Evolutionary conservation across 768 basidiomycete species (phyloP), one percentile per base, ranked within the genome.

Genomic region (Auricularia auricula-judae): DNA sequence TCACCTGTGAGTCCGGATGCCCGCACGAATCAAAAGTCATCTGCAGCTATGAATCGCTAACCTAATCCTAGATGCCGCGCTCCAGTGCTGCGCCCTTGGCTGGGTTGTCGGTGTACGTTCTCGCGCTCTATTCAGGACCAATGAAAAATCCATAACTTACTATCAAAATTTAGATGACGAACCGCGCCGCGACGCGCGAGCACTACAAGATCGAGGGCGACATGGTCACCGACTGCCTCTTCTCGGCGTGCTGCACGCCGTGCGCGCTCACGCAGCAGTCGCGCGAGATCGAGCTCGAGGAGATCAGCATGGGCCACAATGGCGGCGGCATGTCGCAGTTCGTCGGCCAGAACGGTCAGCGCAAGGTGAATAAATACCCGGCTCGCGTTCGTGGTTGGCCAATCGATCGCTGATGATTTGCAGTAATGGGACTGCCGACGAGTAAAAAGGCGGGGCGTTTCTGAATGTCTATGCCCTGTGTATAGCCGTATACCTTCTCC

Each of bases 151-250:
- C 29, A 29, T 3, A 29, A 29, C 29, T 29, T 3, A 29, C 29
- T 29, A 29, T 29, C 3, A 29, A 29, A 29, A 29, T 0, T 29
- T 14, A 42, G 39, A 68, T 76, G 33, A 70, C 73, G 36, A 75
- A 70, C 64, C 78, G 82, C 62, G 73, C 74, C 4, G 69, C 71
- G 36, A 68, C 79, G 62, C 79, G 82, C 61, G 39, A 61, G 21
- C 78, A 82, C 39, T 82, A 82, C 70, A 72, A 72, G 59, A 81
- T 84, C 70, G 74, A 74, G 29, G 84, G 83, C n/a, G 73, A 74
- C n/a, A 67, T 71, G 12, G 71, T 72, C 61, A 72, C 73, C 3
- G 82, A 83, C 65, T 82, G 78, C 66, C 69, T 70, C 47, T 64
- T 75, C 3, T 70, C 78, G 1, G 74, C 71, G 34, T 83, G 72